Percentiles rank a stretch among this genome's conserved stretches.
These are phyloP conservation scores for Pythium coloratum DNA, from an alignment of 352 stramenopile genomes.

Conservation along the genomic window DNA sequence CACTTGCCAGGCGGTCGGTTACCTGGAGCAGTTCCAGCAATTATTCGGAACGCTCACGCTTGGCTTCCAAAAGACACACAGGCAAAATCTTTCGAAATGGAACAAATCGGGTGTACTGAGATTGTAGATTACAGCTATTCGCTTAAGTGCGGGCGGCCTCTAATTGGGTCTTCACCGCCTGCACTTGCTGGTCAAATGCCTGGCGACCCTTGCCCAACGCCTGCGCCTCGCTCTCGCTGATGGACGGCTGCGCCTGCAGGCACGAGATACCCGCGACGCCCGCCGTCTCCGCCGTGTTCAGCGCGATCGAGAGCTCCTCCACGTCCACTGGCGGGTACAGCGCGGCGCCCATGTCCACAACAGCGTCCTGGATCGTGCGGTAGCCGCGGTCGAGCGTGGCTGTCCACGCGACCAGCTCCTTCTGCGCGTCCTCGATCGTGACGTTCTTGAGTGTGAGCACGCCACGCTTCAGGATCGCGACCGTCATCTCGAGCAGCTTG, in stretches of 20 bases:
- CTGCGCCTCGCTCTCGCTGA: conserved; percentile 36
- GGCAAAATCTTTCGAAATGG: conserved; percentile 9
- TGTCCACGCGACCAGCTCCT: conserved; percentile 73
- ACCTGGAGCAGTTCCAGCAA: conserved; percentile 5
- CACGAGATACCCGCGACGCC: conserved; percentile 44
- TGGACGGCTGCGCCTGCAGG: conserved; percentile 52
- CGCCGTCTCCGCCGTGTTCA: conserved; percentile 37
- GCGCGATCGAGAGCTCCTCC: conserved; percentile 47
- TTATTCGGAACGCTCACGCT: not conserved
- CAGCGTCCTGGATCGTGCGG: conserved; percentile 51
- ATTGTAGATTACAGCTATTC: conserved; percentile 21
- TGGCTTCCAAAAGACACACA: not conserved
- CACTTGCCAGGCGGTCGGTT: not conserved
- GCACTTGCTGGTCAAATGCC: conserved; percentile 60
- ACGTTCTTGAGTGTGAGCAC: conserved; percentile 80
- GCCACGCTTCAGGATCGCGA: conserved; percentile 76
- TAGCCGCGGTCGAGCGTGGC: conserved; percentile 64
- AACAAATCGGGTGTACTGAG: not conserved
- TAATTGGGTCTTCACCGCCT: conserved; percentile 55
- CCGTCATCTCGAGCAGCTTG: conserved; percentile 73
- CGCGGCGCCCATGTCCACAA: conserved; percentile 84
- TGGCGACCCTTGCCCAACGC: conserved; percentile 44
- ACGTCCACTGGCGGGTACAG: conserved; percentile 74
- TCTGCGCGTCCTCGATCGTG: conserved; percentile 53
- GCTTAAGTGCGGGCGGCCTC: conserved; percentile 34